Base-by-base conservation (phyloP, 768 basidiomycete genomes). In the Ramaria rubella region DNA sequence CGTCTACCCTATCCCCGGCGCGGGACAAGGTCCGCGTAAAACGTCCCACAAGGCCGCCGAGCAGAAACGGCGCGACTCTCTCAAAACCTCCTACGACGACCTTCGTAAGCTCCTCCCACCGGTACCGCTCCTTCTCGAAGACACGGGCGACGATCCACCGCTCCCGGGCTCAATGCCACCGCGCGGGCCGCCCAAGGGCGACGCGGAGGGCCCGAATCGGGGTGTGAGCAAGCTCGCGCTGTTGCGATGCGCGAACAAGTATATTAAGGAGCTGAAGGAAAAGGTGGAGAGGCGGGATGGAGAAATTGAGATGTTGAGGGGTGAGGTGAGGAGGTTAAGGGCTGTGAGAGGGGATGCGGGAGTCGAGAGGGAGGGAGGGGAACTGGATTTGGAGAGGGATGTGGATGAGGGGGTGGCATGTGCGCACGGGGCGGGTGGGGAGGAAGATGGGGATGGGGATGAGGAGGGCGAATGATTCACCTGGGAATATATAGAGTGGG, bases 31-130 rank as follows among this genome's bases (percentile, higher is more conserved):
- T 14, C 54, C 54, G 46, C 80, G 82, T 58, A 91, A 90, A 69
- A 86, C 85, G 27, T 90, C 90, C 6, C 90, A 99, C 72, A 98
- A 97, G 71, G 90, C 86, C 12, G 96, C 96, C 5, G 96, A 99
- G 70, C 96, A 99, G 69, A 94, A 94, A 68, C 87, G 96, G 44
- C 85, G 96, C 8, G 95, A 99, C 70, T 94, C 91, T 43, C 82
- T 98, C 58, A 99, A 98, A 73, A 85, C 88, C 15, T 92, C 94
- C 4, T 98, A 87, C 64, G 90, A 93, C 63, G 89, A 91, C 53
- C 76, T 93, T 11, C 86, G 90, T 15, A 68, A 75, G 17, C 76
- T 98, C 15, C 78, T 99, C 0, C 96, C 96, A 1, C 90, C 91
- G 6, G 90, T 96, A 63, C 87, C 91, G 9, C 75, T 90, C 1